These are phyloP conservation scores for Acanthamoeba polyphaga DNA, from an alignment of 208 protist genomes.

Conservation along the genomic window DNA sequence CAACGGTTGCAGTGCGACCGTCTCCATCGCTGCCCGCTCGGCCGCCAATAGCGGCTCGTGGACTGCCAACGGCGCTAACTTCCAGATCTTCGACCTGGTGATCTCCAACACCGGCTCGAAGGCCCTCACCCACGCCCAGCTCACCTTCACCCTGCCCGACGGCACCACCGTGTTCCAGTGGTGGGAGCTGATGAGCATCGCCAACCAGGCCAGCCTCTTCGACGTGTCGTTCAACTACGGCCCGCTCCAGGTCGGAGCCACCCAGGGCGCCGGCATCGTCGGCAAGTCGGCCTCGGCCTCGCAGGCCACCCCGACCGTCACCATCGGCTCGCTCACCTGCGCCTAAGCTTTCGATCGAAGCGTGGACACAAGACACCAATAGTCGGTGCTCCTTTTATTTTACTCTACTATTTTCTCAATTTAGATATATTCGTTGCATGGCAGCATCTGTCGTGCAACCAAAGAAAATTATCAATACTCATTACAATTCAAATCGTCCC, in stretches of 20 bases:
- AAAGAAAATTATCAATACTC: no score
- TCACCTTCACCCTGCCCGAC: neutral
- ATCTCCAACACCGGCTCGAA: constrained; percentile 7
- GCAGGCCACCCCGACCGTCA: neutral
- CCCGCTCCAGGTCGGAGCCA: neutral
- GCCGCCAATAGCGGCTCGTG: neutral
- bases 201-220: neutral
- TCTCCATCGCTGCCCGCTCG: neutral
- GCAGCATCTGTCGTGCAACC: no score
- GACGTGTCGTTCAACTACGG: neutral
- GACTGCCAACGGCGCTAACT: neutral
- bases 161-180: neutral
- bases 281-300: neutral
- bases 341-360: neutral
- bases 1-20: neutral
- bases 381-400: no score
- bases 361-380: no score
- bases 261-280: neutral
- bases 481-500: no score
- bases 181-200: neutral
- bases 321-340: constrained; percentile 35
- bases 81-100: constrained; percentile 17
- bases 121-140: neutral
- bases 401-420: no score
- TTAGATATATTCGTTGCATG: no score